Base-by-base conservation (phyloP, 2,329 filamentous ascomycete genomes). In the Biscogniauxia marginata region DNA sequence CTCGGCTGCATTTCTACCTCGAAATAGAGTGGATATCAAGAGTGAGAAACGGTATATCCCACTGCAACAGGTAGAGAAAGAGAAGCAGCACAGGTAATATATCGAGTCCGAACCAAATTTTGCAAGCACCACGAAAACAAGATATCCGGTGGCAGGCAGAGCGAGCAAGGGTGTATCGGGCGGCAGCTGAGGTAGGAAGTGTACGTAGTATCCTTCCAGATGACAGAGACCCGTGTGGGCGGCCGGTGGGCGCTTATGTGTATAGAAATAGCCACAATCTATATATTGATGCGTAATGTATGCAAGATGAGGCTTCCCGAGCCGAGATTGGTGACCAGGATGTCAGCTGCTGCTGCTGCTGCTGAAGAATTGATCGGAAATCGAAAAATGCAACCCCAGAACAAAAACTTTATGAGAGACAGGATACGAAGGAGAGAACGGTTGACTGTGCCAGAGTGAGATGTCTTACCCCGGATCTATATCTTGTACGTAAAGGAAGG, bases 291-390 rank as follows among this genome's bases (percentile, higher is more conserved):
- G 19, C 23, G n/a, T 23, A 49, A 44, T 46, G 57, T 59, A 62
- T 65, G 64, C 62, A 60, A 64, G 63, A 67, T 66, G 61, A 64
- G 56, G 64, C 62, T 64, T 66, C 65, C 66, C 59, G 66, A 68
- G 65, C 66, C 66, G 64, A 69, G 62, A 68, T 68, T 64, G 57
- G 57, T 53, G 51, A 54, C 53, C 51, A 54, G 34, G 20, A 49
- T 49, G 46, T n/a, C n/a, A 57, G 45, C 39, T 53, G 57, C 20
- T 48, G 52, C 46, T 50, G 54, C n/a, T 55, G 45, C 39, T 53
- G 57, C 20, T 48, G 52, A 48, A 52, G 54, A 58, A 44, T 54
- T 43, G 56, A 54, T 58, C 61, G 56, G 59, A 60, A 50, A 34
- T 25, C 24, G 49, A 50, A 55, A 46, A 43, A 55, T 56, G 53